phyloP scores from a whole-genome alignment of 2,329 filamentous ascomycete species.

The Cladosporium colombiae region DNA sequence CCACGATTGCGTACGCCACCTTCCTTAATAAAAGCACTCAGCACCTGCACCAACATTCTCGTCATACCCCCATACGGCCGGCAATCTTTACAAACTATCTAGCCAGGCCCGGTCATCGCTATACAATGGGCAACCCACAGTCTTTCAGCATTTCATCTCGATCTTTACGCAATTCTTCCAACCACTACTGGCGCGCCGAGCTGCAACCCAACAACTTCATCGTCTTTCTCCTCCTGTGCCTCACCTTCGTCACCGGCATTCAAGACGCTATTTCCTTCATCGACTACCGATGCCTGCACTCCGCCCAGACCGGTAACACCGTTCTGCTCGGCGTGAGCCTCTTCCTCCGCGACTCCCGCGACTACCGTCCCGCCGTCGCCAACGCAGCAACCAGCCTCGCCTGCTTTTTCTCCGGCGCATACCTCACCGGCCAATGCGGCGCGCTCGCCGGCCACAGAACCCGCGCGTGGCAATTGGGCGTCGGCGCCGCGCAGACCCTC shows the following conservation, averaged over 20 bases:
- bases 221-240: slow-evolving; percentile 38
- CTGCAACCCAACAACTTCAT: slow-evolving; percentile 28
- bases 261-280: slow-evolving; percentile 61
- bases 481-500: slow-evolving; percentile 56
- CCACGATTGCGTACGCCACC: background rate
- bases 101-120: background rate
- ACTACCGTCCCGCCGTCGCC: slow-evolving; percentile 22
- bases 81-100: background rate
- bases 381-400: slow-evolving; percentile 59
- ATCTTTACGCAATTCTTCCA: background rate
- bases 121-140: background rate
- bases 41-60: background rate
- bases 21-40: background rate
- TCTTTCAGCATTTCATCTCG: background rate
- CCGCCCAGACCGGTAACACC: slow-evolving; percentile 67
- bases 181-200: background rate
- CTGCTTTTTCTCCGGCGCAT: slow-evolving; percentile 58
- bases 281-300: slow-evolving; percentile 63
- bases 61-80: background rate
- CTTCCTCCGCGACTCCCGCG: slow-evolving; percentile 43
- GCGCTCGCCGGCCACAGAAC: slow-evolving; percentile 53
- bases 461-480: slow-evolving; percentile 55
- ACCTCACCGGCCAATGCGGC: slow-evolving; percentile 58
- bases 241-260: slow-evolving; percentile 44
- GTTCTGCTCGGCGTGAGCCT: slow-evolving; percentile 54